phyloP scores from a whole-genome alignment of 148 eudicot genomes.

The Rhododendron ferrugineum region DNA sequence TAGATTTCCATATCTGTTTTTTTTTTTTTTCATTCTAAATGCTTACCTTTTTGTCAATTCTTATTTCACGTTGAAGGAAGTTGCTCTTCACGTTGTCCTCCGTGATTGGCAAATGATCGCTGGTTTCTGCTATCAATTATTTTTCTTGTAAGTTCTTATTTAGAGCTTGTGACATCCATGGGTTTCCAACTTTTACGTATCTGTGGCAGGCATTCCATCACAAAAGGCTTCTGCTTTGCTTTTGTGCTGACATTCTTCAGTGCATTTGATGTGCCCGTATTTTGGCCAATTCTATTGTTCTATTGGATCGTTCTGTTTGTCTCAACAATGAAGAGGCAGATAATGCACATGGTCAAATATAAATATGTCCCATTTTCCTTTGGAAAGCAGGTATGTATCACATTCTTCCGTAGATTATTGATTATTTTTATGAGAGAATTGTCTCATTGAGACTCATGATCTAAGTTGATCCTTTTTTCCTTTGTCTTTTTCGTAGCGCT shows the following conservation, averaged over 20 bases:
- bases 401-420: neutral
- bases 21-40: neutral
- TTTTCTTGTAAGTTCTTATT: neutral
- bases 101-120: neutral
- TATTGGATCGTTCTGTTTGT: constrained; percentile 46
- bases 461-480: neutral
- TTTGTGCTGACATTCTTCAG: constrained; percentile 54
- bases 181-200: neutral
- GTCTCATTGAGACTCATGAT: neutral
- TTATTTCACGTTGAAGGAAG: neutral
- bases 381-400: constrained; percentile 39
- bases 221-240: constrained; percentile 50
- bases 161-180: neutral
- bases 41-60: neutral
- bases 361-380: constrained; percentile 53
- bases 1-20: neutral
- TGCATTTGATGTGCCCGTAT: constrained; percentile 53
- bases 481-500: constrained; percentile 26
- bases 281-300: constrained; percentile 56
- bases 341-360: constrained; percentile 58
- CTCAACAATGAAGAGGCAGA: constrained; percentile 59
- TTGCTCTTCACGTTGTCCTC: neutral
- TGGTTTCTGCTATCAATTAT: neutral
- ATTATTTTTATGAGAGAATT: neutral
- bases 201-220: constrained; percentile 41